Evolutionary conservation across 208 protist species (phyloP), one percentile per base, ranked within the genome.

Genomic region (Trypanosomatidae sp.): DNA sequence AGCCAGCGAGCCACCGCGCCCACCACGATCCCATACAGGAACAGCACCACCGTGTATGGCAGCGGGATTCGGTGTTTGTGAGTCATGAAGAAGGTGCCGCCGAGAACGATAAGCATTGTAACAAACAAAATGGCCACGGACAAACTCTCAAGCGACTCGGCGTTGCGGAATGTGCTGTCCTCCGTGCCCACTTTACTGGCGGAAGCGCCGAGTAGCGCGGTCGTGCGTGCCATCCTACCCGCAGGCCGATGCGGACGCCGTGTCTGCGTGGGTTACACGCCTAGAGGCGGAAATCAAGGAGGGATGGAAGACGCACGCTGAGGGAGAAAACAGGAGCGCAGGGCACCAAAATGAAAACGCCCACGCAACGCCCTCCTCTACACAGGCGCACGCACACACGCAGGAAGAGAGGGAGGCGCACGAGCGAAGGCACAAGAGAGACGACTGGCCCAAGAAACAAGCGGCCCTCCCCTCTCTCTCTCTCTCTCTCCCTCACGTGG

Each of bases 31-130:
- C 90, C 90, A 74, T 95, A 95, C 36, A 95, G 71, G 71, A 95
- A 93, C 6, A 92, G 79, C 53, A 93, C 79, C 30, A 95, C 90
- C 30, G 90, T 95, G 83, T 95, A 92, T 0, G 90, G 90, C 56
- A 95, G 79, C 47, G 84, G 82, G 71, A 93, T 86, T 36, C 80
- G 74, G 52, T 75, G 77, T 65, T 77, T 74, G 62, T 85, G 80
- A 25, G 83, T 84, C 81, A 91, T 88, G 64, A 95, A 91, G 52
- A 91, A 85, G 55, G 90, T 93, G 47, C 87, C 87, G 64, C 88
- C 88, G 64, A 89, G 83, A 73, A 95, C 89, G 60, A 91, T 91
- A 9, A 91, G 81, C 84, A 91, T 87, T 19, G 80, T 80, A 7
- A 91, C 66, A 65, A 93, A 92, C 15, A 95, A 74, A 33, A 95